Conservation (phyloP, 148 eudicot genomes). For the Nepenthes gracilis region DNA sequence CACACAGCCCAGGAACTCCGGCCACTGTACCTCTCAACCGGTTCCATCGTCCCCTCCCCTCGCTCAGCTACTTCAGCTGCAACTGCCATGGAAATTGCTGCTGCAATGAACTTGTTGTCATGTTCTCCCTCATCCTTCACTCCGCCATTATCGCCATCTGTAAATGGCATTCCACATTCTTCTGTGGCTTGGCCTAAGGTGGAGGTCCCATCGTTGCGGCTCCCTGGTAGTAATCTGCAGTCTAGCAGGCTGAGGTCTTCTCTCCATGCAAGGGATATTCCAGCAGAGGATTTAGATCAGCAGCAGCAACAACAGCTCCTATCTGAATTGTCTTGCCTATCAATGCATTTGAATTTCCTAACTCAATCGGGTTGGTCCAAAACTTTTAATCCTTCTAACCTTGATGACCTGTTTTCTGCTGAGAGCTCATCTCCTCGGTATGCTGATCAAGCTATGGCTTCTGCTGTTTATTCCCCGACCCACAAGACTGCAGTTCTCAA, state of each 20-base stretch:
- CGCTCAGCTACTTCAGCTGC: conserved; percentile 30
- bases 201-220: conserved; percentile 50
- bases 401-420: conserved; percentile 45
- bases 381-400: conserved; percentile 44
- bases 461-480: conserved; percentile 52
- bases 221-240: conserved; percentile 58
- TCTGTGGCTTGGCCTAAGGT: conserved; percentile 44
- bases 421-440: conserved; percentile 55
- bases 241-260: conserved; percentile 67
- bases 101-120: conserved; percentile 40
- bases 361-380: conserved; percentile 35
- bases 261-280: conserved; percentile 54
- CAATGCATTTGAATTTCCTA: conserved; percentile 21
- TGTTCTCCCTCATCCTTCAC: conserved; percentile 52
- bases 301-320: conserved; percentile 39
- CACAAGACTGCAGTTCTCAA: conserved; percentile 44
- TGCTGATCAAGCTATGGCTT: conserved; percentile 25
- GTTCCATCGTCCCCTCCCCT: conserved; percentile 65
- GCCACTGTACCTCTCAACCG: conserved; percentile 53
- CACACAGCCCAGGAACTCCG: conserved; percentile 69
- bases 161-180: conserved; percentile 34
- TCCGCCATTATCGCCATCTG: conserved; percentile 74
- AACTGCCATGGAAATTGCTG: conserved; percentile 43
- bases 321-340: conserved; percentile 31
- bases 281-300: conserved; percentile 21